phyloP scores from a whole-genome alignment of 495 filamentous ascomycete species.

The Penicillium canariense region DNA sequence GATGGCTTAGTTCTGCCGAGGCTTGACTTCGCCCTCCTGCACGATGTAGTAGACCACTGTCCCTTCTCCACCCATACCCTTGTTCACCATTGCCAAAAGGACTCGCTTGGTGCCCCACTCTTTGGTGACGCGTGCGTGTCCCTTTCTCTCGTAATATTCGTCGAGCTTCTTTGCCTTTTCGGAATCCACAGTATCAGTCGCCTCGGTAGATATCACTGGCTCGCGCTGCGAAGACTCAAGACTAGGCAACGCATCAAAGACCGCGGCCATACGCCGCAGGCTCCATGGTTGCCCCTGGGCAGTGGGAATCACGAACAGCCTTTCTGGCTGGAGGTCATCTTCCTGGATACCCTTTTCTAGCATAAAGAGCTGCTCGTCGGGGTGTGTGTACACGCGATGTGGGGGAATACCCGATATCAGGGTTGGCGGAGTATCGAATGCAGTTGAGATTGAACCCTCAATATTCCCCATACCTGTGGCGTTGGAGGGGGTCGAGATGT shows the following conservation, averaged over 20 bases:
- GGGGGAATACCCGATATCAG: constrained; percentile 89
- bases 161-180: constrained; percentile 34
- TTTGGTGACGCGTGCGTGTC: constrained; percentile 24
- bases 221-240: constrained; percentile 1
- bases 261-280: constrained; percentile 65
- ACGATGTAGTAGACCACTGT: constrained; percentile 95
- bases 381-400: constrained; percentile 81
- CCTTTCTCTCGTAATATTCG: constrained; percentile 40
- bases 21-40: constrained; percentile 94
- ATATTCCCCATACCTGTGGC: constrained; percentile 9
- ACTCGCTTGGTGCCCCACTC: constrained; percentile 64
- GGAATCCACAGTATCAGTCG: constrained; percentile 1
- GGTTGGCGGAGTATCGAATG: constrained; percentile 40
- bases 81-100: constrained; percentile 74
- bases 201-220: background rate
- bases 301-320: constrained; percentile 86
- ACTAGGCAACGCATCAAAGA: constrained; percentile 71
- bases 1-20: constrained; percentile 73
- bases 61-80: constrained; percentile 66
- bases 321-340: constrained; percentile 52
- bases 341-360: constrained; percentile 55
- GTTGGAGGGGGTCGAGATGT: constrained; percentile 31
- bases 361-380: constrained; percentile 83
- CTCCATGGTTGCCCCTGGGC: constrained; percentile 82
- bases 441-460: too few relatives aligned